These are phyloP conservation scores for Fusarium piperis DNA, from an alignment of 2,329 filamentous ascomycete species.

Conservation along the genomic window DNA sequence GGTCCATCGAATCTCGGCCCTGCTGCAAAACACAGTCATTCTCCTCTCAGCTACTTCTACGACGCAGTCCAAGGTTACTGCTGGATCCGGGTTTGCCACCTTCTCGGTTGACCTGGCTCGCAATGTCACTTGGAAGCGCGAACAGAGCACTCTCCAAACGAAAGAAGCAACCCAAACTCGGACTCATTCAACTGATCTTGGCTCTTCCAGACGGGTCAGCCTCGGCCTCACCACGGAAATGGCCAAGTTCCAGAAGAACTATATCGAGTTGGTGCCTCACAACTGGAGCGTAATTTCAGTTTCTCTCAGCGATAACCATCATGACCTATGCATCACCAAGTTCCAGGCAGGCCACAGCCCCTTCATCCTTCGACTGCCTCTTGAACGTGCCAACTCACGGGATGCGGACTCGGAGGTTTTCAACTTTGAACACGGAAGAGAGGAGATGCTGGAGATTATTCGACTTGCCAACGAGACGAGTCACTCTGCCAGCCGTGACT, in stretches of 20 bases:
- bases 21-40: slow-evolving; percentile 72
- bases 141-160: slow-evolving; percentile 65
- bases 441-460: slow-evolving; percentile 86
- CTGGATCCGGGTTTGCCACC: slow-evolving; percentile 67
- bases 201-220: slow-evolving; percentile 51
- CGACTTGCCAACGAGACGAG: slow-evolving; percentile 83
- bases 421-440: slow-evolving; percentile 80
- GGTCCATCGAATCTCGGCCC: slow-evolving; percentile 70
- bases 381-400: slow-evolving; percentile 82
- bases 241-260: slow-evolving; percentile 77
- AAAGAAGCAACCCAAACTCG: slow-evolving; percentile 17
- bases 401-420: slow-evolving; percentile 84
- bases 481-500: slow-evolving; percentile 72
- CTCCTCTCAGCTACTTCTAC: slow-evolving; percentile 70
- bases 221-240: slow-evolving; percentile 62
- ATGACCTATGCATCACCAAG: slow-evolving; percentile 90
- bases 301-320: slow-evolving; percentile 80
- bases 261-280: slow-evolving; percentile 84
- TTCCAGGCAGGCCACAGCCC: slow-evolving; percentile 79
- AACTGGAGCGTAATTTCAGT: slow-evolving; percentile 89
- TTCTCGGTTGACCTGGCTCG: slow-evolving; percentile 76
- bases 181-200: background rate
- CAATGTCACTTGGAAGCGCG: slow-evolving; percentile 73
- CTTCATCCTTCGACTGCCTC: slow-evolving; percentile 86
- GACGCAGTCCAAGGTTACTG: slow-evolving; percentile 55